Evolutionary conservation across 331 rosid genomes (phyloP), one percentile per base, ranked within the genome.

Genomic region (Quercus phellos): DNA sequence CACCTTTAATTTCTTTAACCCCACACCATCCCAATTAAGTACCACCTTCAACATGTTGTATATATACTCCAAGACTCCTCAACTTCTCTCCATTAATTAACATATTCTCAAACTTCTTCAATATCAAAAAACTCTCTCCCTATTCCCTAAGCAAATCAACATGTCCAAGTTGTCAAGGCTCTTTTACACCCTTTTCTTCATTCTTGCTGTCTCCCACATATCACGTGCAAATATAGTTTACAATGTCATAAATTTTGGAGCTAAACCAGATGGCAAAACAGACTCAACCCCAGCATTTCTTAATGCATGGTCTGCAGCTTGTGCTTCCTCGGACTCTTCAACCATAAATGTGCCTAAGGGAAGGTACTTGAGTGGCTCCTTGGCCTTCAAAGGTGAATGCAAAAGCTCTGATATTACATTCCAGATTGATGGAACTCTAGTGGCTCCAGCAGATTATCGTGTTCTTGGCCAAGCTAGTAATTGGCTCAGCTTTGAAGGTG

Each of bases 181-280:
- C 51, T 0, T 46, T 46, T 11, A 11, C 16, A 46, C 1, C 51
- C 51, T 46, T 46, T 46, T 46, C 51, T 46, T 46, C 51, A 46
- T 46, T 46, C 13, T 46, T 12, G 2, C 13, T 46, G 51, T 46
- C 51, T 46, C 51, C 51, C 17, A 46, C 16, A 46, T 12, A 46
- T 46, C 51, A 46, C 51, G 16, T 46, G 51, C 51, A 10, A 46
- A 10, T 46, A 46, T 46, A 10, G 51, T 46, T 46, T 85, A 79
- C 75, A 84, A 81, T 67, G 89, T 90, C 16, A 16, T 88, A 9
- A 73, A 73, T 5, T 82, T 90, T 1, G 94, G 94, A 75, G 94
- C 88, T 16, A 81, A 68, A 1, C 84, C 94, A 1, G 63, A 72
- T 19, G 91, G 87, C 60, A 1, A 19, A 51, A 82, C 58, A 1